Base-by-base conservation (phyloP, 495 filamentous ascomycete genomes). In the Aspergillus sparsus region DNA sequence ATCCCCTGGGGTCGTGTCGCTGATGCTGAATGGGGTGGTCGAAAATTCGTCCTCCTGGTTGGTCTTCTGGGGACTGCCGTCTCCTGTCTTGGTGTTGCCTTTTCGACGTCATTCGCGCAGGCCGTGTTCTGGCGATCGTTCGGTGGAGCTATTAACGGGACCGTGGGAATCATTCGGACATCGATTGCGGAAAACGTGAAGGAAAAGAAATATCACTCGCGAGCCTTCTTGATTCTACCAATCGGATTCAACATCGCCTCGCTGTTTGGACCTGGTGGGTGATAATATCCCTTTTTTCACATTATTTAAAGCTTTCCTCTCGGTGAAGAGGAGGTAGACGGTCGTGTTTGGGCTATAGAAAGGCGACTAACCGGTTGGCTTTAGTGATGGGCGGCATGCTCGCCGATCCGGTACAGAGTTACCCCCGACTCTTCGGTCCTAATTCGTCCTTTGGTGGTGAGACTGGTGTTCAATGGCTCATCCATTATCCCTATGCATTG, bases 1-100 rank as follows among this genome's bases (percentile, higher is more conserved):
- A 90, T 95, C 70, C 68, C 90, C 21, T 94, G 91, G 91, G 91
- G 91, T 5, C 81, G 88, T 1, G 74, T 88, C 32, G 88, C 90
- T 3, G 90, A 94, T 72, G 84, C 85, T 4, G 81, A 84, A 52
- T 78, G 78, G 70, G 82, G 84, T 44, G 91, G 91, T 10, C 82
- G 91, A 21, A 92, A 91, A 70, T 87, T 85, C 34, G 89, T 93
- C 41, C 74, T 96, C 64, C 68, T 94, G 59, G 84, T 93, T 52
- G 91, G 90, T 11, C 71, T 94, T 21, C 52, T 85, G 13, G 90
- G 90, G 2, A 92, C 89, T 0, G 83, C 84, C 15, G 67, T 89
- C 34, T 89, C 87, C 2, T 86, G 85, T 65, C 52, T 92, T 35
- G 91, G 91, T n/a, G 93, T 93, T 62, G 91, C 89, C 6, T 93